These are phyloP conservation scores for Pascua sp. DNA, from an alignment of 1,284 basidiomycete genomes.

Conservation along the genomic window DNA sequence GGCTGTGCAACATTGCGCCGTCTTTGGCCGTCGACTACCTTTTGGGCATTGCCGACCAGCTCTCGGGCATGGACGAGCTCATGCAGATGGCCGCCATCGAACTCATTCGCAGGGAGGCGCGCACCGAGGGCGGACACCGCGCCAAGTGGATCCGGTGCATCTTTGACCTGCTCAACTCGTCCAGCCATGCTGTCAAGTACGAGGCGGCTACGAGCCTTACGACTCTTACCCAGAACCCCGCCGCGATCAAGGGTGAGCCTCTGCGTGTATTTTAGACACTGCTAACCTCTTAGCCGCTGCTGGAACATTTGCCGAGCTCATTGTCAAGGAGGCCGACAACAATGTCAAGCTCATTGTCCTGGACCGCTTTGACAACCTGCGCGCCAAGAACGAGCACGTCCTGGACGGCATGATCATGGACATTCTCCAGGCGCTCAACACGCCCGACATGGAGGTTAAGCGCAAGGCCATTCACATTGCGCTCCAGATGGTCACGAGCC, in stretches of 20 bases:
- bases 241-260: slow-evolving; percentile 72
- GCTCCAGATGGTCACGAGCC: slow-evolving; percentile 86
- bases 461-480: slow-evolving; percentile 88
- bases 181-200: slow-evolving; percentile 95
- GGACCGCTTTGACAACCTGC: slow-evolving; percentile 80
- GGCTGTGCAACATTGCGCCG: slow-evolving; percentile 84
- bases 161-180: slow-evolving; percentile 87
- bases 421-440: slow-evolving; percentile 72
- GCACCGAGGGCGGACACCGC: slow-evolving; percentile 72
- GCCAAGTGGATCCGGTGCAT: slow-evolving; percentile 91
- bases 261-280: no score
- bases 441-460: slow-evolving; percentile 94
- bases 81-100: slow-evolving; percentile 97
- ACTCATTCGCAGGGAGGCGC: slow-evolving; percentile 86
- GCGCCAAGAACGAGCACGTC: slow-evolving; percentile 84
- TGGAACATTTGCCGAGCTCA: slow-evolving; percentile 80
- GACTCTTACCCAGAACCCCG: slow-evolving; percentile 89
- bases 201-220: slow-evolving; percentile 96
- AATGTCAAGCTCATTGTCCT: slow-evolving; percentile 99
- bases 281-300: slow-evolving; percentile 64
- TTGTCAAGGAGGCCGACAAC: slow-evolving; percentile 95
- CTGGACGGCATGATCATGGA: slow-evolving; percentile 94
- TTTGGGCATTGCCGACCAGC: slow-evolving; percentile 75
- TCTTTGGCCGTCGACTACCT: slow-evolving; percentile 90
- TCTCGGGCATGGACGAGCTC: slow-evolving; percentile 81